A percentile compares a stretch with the other conserved stretches of the same genome.
Evolutionary conservation across 1,284 basidiomycete species (phyloP).

Genomic region (Cystobasidiaceae sp.): DNA sequence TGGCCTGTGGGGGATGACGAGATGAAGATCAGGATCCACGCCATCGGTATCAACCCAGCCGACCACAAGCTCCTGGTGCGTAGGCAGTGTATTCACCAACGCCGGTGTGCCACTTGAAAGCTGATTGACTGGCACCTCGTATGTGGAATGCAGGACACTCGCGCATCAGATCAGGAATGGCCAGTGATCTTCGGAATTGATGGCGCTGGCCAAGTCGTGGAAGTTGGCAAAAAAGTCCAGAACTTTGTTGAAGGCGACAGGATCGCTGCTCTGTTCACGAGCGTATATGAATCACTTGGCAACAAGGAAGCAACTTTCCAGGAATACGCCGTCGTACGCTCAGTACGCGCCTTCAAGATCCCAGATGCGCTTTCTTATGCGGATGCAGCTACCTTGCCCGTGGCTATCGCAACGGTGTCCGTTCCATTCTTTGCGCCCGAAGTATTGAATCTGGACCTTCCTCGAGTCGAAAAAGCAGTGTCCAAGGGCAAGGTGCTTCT

Average conservation of each 20-base stretch:
- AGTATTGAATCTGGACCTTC: no score
- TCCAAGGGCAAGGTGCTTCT: no score
- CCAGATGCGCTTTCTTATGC: no score
- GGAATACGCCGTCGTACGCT: slow-evolving; percentile 34
- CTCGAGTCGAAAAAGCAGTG: no score
- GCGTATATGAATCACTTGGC: slow-evolving; percentile 44
- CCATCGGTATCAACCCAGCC: slow-evolving; percentile 36
- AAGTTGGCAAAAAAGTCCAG: slow-evolving; percentile 49
- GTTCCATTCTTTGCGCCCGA: no score
- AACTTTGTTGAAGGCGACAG: slow-evolving; percentile 68
- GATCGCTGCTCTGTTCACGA: slow-evolving; percentile 69
- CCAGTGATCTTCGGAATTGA: slow-evolving; percentile 33
- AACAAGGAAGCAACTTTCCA: slow-evolving; percentile 27
- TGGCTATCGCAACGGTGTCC: no score
- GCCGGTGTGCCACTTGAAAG: no score
- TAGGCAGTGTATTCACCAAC: no score
- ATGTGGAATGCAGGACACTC: background rate
- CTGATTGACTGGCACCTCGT: no score
- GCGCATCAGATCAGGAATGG: background rate
- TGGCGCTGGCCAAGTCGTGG: slow-evolving; percentile 49
- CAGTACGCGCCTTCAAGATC: slow-evolving; percentile 39
- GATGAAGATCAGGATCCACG: slow-evolving; percentile 9
- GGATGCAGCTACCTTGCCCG: no score
- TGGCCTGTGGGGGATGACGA: background rate
- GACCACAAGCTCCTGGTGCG: background rate